These are phyloP conservation scores for Fusarium irregulare DNA, from an alignment of 2,329 filamentous ascomycete genomes.

Conservation along the genomic window DNA sequence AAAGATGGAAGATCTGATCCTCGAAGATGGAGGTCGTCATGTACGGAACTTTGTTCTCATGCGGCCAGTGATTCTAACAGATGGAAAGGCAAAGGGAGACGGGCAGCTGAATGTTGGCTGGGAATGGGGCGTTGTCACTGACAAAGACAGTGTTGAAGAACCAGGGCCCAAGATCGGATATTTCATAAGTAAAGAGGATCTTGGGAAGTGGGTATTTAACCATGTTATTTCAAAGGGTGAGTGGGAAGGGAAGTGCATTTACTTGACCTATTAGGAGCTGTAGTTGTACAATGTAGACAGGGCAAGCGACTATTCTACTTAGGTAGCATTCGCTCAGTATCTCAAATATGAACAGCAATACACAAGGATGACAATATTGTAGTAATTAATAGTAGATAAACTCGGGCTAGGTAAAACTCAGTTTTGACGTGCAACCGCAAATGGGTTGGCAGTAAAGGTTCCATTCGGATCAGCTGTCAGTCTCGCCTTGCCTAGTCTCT, in stretches of 20 bases:
- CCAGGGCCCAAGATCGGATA: not conserved
- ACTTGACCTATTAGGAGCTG: not conserved
- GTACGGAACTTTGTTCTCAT: not conserved
- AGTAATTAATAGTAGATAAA: no score
- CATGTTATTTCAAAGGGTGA: not conserved
- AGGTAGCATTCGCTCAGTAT: no score
- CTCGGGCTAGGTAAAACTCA: no score
- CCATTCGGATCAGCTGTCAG: conserved; percentile 51
- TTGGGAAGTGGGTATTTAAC: not conserved
- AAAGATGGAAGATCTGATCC: not conserved
- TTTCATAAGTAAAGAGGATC: not conserved
- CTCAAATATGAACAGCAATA: no score
- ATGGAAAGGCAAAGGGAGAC: not conserved
- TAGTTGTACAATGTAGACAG: no score
- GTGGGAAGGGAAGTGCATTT: conserved; percentile 2
- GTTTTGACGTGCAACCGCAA: conserved; percentile 32
- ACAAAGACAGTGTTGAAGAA: not conserved
- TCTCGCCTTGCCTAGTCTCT: conserved; percentile 47
- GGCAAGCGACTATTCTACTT: no score
- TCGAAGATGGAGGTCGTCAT: not conserved
- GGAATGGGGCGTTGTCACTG: not conserved
- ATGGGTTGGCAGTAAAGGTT: conserved; percentile 53
- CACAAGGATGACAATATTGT: no score
- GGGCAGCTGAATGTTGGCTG: not conserved
- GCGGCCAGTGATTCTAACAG: not conserved